phyloP scores from a whole-genome alignment of 1,139 yeast species.

The Geotrichum australiense region DNA sequence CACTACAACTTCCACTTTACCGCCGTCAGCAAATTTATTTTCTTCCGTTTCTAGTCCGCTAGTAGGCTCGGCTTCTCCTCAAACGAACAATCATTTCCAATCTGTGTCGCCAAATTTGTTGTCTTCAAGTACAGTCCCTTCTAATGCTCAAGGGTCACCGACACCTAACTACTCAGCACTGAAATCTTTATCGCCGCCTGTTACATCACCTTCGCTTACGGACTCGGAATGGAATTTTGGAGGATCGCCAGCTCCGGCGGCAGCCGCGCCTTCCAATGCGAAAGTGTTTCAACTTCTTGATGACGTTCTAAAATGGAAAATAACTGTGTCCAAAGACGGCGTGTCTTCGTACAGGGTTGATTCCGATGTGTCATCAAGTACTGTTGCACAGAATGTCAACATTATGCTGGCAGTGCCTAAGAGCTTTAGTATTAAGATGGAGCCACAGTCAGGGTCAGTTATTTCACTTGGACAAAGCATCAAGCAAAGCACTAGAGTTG shows the following conservation, averaged over 20 bases:
- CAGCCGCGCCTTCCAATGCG: conserved; percentile 6
- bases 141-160: too few species aligned
- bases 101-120: conserved; percentile 7
- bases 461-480: conserved; percentile 45
- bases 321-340: conserved; percentile 38
- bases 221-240: conserved; percentile 11
- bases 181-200: conserved; percentile 13
- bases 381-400: conserved; percentile 44
- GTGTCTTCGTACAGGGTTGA: conserved; percentile 40
- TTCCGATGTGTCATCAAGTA: conserved; percentile 37
- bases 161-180: conserved; percentile 18
- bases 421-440: conserved; percentile 53
- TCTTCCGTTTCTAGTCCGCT: not conserved
- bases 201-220: conserved; percentile 3
- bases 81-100: conserved; percentile 5
- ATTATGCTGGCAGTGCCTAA: conserved; percentile 83
- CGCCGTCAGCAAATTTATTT: conserved; percentile 11
- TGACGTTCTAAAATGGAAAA: conserved; percentile 40
- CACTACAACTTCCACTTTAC: conserved; percentile 1
- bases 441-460: conserved; percentile 59
- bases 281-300: conserved; percentile 7
- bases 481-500: conserved; percentile 54
- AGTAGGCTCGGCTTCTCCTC: conserved; percentile 11
- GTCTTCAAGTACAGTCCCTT: not conserved
- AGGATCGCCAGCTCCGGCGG: conserved; percentile 31